These are phyloP conservation scores for Silene uniflora DNA, from an alignment of 148 eudicot species.

Conservation along the genomic window DNA sequence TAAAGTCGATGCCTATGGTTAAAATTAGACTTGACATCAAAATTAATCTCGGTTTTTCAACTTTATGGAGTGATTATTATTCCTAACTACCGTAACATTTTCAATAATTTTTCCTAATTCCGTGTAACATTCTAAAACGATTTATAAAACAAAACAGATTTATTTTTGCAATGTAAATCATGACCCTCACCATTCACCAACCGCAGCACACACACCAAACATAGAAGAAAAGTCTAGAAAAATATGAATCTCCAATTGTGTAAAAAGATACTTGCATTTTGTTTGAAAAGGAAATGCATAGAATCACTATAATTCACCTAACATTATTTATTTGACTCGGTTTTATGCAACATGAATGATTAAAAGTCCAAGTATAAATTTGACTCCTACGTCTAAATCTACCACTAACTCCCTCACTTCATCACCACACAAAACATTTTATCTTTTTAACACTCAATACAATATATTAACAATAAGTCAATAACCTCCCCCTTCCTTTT, in stretches of 20 bases:
- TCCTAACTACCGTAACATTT: too few species aligned
- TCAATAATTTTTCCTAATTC: too few species aligned
- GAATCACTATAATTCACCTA: slow-evolving; percentile 1
- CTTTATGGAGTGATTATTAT: too few species aligned
- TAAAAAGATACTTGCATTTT: neutral
- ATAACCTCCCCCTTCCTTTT: slow-evolving; percentile 21
- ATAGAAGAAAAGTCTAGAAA: neutral
- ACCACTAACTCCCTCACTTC: slow-evolving; percentile 8
- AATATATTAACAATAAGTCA: too few species aligned
- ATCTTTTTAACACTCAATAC: neutral
- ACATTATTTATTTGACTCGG: neutral
- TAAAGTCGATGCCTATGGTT: too few species aligned
- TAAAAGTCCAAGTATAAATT: neutral
- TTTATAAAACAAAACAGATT: too few species aligned
- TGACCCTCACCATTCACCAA: neutral
- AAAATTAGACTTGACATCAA: too few species aligned
- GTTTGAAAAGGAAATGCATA: neutral
- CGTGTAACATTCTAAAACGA: too few species aligned
- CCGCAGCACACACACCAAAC: neutral
- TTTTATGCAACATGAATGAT: neutral
- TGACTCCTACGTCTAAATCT: slow-evolving; percentile 8
- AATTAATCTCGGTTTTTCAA: too few species aligned
- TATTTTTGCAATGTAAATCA: too few species aligned
- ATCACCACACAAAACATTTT: neutral
- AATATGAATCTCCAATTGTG: neutral